Evolutionary conservation across 768 basidiomycete genomes (phyloP).

Genomic region (Boletus fagicola): DNA sequence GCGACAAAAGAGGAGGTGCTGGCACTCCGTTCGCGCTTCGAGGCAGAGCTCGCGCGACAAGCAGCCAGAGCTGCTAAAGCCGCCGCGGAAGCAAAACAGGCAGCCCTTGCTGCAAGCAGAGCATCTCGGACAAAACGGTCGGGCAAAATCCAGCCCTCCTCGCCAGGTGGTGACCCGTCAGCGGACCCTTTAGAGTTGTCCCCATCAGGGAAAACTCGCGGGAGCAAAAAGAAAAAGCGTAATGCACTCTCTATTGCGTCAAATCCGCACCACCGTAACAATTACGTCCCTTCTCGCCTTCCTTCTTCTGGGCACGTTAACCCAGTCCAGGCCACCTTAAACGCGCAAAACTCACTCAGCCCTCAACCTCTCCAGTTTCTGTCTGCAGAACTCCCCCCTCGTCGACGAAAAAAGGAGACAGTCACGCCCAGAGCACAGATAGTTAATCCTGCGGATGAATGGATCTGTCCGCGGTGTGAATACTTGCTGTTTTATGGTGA

Average conservation of each 20-base stretch:
- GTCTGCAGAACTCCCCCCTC: constrained; percentile 62
- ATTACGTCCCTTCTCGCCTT: constrained; percentile 86
- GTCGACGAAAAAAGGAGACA: constrained; percentile 31
- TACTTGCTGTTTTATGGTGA: constrained; percentile 91
- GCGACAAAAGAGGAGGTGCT: constrained; percentile 69
- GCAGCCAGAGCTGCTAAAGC: constrained; percentile 53
- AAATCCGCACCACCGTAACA: constrained; percentile 92
- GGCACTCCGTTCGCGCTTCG: constrained; percentile 63
- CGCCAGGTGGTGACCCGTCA: constrained; percentile 34
- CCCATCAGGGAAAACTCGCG: constrained; percentile 28
- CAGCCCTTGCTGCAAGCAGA: constrained; percentile 39
- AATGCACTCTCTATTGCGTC: constrained; percentile 88
- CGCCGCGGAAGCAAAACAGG: constrained; percentile 51
- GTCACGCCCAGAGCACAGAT: constrained; percentile 36
- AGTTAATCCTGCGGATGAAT: constrained; percentile 74
- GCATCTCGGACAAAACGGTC: constrained; percentile 38
- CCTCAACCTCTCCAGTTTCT: constrained; percentile 67
- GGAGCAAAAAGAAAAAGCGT: constrained; percentile 89
- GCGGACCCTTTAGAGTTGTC: constrained; percentile 41
- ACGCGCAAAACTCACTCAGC: constrained; percentile 50
- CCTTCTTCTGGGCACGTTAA: constrained; percentile 48
- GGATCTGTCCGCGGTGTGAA: constrained; percentile 94
- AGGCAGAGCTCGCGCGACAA: constrained; percentile 70
- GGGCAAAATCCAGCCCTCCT: constrained; percentile 37
- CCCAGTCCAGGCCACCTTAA: constrained; percentile 39